These are phyloP conservation scores for Kodamaea laetipori DNA, from an alignment of 805 yeast species.

Conservation along the genomic window DNA sequence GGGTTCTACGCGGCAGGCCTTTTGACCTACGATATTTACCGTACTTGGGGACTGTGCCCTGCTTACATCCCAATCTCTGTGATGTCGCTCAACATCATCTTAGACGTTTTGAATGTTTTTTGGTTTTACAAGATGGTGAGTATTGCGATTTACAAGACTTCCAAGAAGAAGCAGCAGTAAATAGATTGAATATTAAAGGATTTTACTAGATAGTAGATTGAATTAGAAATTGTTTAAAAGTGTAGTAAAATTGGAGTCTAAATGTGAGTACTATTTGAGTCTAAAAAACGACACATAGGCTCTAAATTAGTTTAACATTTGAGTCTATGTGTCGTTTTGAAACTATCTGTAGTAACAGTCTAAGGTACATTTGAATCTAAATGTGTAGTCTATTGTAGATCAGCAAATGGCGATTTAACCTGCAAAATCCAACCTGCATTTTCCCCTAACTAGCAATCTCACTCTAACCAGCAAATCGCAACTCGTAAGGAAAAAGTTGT, in stretches of 20 bases:
- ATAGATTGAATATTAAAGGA: not conserved
- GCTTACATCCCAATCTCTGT: conserved; percentile 49
- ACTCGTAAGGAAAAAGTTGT: conserved; percentile 11
- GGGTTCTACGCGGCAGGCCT: conserved; percentile 72
- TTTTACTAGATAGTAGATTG: too few relatives aligned
- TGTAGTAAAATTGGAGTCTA: too few relatives aligned
- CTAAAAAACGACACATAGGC: too few relatives aligned
- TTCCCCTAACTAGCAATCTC: not conserved
- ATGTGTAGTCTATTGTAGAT: too few relatives aligned
- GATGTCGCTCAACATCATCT: conserved; percentile 57
- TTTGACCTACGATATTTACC: conserved; percentile 51
- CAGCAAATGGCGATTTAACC: too few relatives aligned
- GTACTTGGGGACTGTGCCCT: conserved; percentile 48
- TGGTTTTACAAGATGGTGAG: conserved; percentile 90
- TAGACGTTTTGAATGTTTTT: conserved; percentile 68
- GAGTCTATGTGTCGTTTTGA: too few relatives aligned
- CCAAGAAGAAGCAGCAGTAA: conserved; percentile 7
- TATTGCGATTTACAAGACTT: conserved; percentile 61
- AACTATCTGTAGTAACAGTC: too few relatives aligned
- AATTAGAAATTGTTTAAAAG: too few relatives aligned
- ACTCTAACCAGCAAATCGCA: too few relatives aligned
- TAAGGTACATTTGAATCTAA: too few relatives aligned
- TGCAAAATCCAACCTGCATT: conserved; percentile 6
- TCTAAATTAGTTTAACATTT: too few relatives aligned
- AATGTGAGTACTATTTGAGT: too few relatives aligned